Evolutionary conservation across 305 asterid species (phyloP), one percentile per base, ranked within the genome.

Genomic region (Ilex paraguariensis): DNA sequence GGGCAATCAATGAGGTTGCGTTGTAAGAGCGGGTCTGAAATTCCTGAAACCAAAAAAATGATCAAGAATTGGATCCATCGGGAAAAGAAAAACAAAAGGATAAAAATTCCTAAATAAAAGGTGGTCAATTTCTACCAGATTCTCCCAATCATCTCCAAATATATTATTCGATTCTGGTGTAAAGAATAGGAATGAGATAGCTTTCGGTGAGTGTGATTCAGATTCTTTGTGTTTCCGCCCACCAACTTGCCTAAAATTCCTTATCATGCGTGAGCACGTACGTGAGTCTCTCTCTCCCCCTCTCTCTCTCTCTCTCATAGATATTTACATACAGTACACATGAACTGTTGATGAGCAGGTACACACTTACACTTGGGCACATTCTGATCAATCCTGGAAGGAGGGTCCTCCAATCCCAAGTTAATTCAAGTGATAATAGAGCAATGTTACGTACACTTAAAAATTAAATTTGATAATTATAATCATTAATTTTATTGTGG

Each of bases 161-260:
- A 54, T 72, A 72, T 65, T 68, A 72, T 65, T 68, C 74, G 42
- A 36, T 48, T 21, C 16, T 45, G n/a, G 40, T 21, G 48, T 57
- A 66, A 61, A 62, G 67, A 74, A 40, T 63, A 69, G 5, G 28
- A 51, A 16, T 57, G 40, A 14, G 16, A 71, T 67, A 57, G 50
- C 77, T 58, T 68, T 72, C 66, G 77, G 81, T 65, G 77, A 64
- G 50, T 53, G 53, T 17, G 66, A 65, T 68, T 76, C 77, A 8
- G 28, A 21, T 21, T 21, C 28, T 58, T 59, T 69, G 50, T 51
- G 54, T 5, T 63, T 60, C 30, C 54, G 46, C 59, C 70, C 77
- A 71, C 71, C 66, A 68, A 61, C 54, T 51, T 16, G 56, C 57
- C 28, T 21, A 48, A 54, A 40, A 51, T 62, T 68, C 15, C 14